These are phyloP conservation scores for Curvularia lunata DNA, from an alignment of 2,329 filamentous ascomycete species.

Conservation along the genomic window DNA sequence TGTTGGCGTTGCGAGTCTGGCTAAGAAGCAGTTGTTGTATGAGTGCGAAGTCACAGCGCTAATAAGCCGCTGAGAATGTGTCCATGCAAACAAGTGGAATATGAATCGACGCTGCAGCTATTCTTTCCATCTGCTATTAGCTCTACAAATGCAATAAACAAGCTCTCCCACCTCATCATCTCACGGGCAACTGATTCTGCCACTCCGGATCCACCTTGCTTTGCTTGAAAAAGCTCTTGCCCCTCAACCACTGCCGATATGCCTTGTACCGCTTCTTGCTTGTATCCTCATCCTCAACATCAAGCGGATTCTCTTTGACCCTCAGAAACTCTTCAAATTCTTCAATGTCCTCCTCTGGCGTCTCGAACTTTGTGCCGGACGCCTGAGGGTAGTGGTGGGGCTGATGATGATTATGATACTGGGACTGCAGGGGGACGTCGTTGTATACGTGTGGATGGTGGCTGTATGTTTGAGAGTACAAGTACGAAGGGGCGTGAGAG, in stretches of 20 bases:
- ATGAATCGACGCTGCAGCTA: not conserved
- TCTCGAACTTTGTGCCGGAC: slow-evolving; percentile 51
- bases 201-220: slow-evolving; percentile 61
- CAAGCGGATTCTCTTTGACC: slow-evolving; percentile 81
- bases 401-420: not conserved
- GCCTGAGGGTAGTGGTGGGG: slow-evolving; percentile 17
- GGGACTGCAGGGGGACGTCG: slow-evolving; percentile 5
- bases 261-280: slow-evolving; percentile 96
- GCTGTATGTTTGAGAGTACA: slow-evolving; percentile 27
- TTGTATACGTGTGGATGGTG: slow-evolving; percentile 27
- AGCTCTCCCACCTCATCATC: slow-evolving; percentile 17
- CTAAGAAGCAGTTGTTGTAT: slow-evolving; percentile 40
- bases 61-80: slow-evolving; percentile 14
- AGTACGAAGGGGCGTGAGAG: slow-evolving; percentile 40
- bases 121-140: not conserved
- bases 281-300: slow-evolving; percentile 84
- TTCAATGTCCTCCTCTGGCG: slow-evolving; percentile 69
- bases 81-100: not conserved
- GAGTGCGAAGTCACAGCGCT: slow-evolving; percentile 46
- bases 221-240: slow-evolving; percentile 97
- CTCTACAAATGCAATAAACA: not conserved
- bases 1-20: slow-evolving; percentile 44
- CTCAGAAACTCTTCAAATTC: slow-evolving; percentile 79
- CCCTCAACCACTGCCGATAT: slow-evolving; percentile 91
- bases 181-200: slow-evolving; percentile 44